Base-by-base conservation (phyloP, 306 rosid species). In the Cucurbita moschata region DNA sequence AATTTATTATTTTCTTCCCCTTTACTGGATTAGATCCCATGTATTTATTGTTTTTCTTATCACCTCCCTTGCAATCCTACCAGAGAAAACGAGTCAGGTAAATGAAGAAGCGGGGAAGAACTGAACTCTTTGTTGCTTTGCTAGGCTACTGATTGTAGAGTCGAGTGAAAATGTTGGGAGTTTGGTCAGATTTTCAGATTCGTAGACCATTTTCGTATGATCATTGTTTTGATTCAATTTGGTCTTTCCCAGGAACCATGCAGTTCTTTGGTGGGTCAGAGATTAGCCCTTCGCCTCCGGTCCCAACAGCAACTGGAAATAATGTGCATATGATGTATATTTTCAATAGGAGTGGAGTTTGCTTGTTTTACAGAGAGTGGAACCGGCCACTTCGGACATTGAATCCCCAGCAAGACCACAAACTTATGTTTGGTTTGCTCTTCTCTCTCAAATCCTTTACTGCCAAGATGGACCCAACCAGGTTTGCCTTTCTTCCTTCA, bases 201-300 rank as follows among this genome's bases (percentile, higher is more conserved):
- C 15, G 13, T 68, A 18, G 10, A 19, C 5, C 42, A 69, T 49
- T 26, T 67, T 21, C 1, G 0, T 5, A 4, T 35, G 37, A 70
- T n/a, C 39, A 16, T 35, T 51, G 35, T 50, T 70, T 70, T 70
- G 47, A 51, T 51, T 30, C 1, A 5, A 8, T 43, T 43, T 42
- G 5, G 14, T 70, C 35, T 30, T 15, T 14, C 9, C 30, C 73
- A 76, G 78, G 51, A 72, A 85, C 73, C 35, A 94, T 94, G 99
- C 99, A 94, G 82, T 94, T 94, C 88, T 94, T 94, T 74, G 92
- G 97, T 55, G 96, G 92, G 3, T 85, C 96, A 19, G 99, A 94
- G 81, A 91, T 95, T 62, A 95, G 96, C 76, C 99, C 99, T n/a
- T 95, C 91, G 50, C 99, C 97, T 12, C 92, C 99, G 60, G 86